Base-by-base conservation (phyloP, 306 rosid genomes). In the Cucurbita maxima region DNA sequence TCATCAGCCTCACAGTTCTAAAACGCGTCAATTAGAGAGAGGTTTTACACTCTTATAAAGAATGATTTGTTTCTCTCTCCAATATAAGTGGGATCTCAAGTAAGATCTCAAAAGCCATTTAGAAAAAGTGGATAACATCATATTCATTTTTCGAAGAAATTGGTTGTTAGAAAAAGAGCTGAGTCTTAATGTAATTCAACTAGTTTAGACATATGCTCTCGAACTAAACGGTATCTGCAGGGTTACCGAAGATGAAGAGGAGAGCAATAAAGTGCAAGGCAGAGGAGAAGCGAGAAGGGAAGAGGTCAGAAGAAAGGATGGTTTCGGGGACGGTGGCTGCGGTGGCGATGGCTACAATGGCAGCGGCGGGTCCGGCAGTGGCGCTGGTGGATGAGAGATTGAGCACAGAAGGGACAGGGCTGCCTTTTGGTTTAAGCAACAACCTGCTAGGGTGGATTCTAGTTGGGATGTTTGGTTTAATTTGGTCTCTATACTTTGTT, bases 371-470 rank as follows among this genome's bases (percentile, higher is more conserved):
- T 70, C 96, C 98, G 10, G 97, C 97, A 59, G 83, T 89, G 90
- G 97, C 92, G 43, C 74, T 94, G 85, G 98, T 94, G 82, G 98
- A 94, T 76, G 98, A 94, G 16, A 87, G 98, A 79, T 0, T 94
- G 86, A 76, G 75, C 87, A 94, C 98, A n/a, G 98, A 94, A 80
- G 98, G 98, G 52, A 90, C 98, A 12, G 98, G 98, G 20, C 94
- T 94, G 76, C 98, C 98, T 19, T 90, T 90, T 76, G 98, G 98
- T 1, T 81, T 94, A 73, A 94, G 97, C 89, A 94, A 90, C 89
- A 94, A 90, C 82, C 77, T 85, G 79, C 92, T 94, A 15, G 94
- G 87, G 50, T 94, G 98, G 97, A 85, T 90, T 81, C 83, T 94
- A 9, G 53, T 88, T 0, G 97, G 82, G 63, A 90, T 82, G 78